Conservation (phyloP, 176 grass and related monocot species). For the Juncus inflexus region DNA sequence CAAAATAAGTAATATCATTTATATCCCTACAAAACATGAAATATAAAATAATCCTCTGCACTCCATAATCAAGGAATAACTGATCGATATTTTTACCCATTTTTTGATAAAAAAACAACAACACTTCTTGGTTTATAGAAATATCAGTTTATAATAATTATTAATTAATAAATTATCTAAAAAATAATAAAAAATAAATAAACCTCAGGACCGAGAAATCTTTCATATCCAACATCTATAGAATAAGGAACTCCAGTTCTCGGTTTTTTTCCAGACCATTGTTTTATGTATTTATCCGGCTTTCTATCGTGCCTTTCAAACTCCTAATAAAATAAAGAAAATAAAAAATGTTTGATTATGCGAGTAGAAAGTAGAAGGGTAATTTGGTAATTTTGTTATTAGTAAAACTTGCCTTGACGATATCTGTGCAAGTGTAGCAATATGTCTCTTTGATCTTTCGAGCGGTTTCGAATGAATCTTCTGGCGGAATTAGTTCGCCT, state of each 20-base stretch:
- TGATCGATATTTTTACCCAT: too few relatives aligned
- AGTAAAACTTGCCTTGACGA: constrained; percentile 71
- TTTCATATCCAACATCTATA: constrained; percentile 92
- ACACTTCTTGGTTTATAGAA: too few relatives aligned
- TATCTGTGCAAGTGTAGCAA: constrained; percentile 87
- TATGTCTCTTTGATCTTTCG: constrained; percentile 90
- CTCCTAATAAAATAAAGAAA: constrained; percentile 51
- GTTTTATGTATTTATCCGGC: constrained; percentile 86
- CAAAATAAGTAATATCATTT: too few relatives aligned
- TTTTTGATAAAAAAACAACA: too few relatives aligned
- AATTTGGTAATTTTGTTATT: not conserved
- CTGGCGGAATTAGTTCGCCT: constrained; percentile 89
- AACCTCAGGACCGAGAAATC: constrained; percentile 99
- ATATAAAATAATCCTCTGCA: too few relatives aligned
- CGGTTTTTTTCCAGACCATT: constrained; percentile 78
- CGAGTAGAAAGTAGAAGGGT: constrained; percentile 5
- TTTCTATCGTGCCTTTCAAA: constrained; percentile 86
- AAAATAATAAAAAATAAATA: constrained; percentile 17
- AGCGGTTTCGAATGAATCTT: constrained; percentile 81
- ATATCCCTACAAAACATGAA: too few relatives aligned
- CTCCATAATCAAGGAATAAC: too few relatives aligned
- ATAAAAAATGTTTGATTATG: constrained; percentile 9
- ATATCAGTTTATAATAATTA: too few relatives aligned
- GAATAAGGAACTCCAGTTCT: constrained; percentile 84
- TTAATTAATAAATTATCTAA: too few relatives aligned